phyloP scores from a whole-genome alignment of 139 green algal genomes.

The Dunaliella primolecta region DNA sequence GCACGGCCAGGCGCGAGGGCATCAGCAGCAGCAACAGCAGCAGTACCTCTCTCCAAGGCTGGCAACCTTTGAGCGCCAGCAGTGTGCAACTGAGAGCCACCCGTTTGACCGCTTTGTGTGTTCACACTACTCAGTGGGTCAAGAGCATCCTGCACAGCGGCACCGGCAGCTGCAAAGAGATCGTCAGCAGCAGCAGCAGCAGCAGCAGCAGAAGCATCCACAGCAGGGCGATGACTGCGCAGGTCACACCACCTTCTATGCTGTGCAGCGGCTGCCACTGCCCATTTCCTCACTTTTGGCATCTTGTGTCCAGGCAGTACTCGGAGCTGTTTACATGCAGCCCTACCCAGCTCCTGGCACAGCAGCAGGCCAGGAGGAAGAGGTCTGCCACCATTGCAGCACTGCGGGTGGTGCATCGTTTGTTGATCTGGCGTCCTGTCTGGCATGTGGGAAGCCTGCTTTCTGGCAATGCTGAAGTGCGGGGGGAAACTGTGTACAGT shows the following conservation, averaged over 20 bases:
- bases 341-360: background rate
- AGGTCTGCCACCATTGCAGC: background rate
- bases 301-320: background rate
- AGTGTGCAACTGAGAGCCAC: background rate
- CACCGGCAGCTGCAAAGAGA: background rate
- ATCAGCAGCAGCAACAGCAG: background rate
- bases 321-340: background rate
- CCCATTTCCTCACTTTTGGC: background rate
- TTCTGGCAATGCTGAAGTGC: background rate
- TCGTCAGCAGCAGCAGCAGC: background rate
- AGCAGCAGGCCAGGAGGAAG: background rate
- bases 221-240: background rate
- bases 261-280: background rate
- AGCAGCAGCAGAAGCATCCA: background rate
- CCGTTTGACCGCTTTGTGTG: background rate
- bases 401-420: background rate
- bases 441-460: background rate
- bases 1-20: no score
- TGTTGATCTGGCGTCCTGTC: background rate
- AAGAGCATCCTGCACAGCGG: no score
- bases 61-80: background rate
- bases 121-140: background rate
- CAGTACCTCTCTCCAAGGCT: background rate
- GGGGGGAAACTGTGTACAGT: no score
- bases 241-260: background rate